Conservation (phyloP, 495 filamentous ascomycete genomes). For the Astrothelium subdiscretum region DNA sequence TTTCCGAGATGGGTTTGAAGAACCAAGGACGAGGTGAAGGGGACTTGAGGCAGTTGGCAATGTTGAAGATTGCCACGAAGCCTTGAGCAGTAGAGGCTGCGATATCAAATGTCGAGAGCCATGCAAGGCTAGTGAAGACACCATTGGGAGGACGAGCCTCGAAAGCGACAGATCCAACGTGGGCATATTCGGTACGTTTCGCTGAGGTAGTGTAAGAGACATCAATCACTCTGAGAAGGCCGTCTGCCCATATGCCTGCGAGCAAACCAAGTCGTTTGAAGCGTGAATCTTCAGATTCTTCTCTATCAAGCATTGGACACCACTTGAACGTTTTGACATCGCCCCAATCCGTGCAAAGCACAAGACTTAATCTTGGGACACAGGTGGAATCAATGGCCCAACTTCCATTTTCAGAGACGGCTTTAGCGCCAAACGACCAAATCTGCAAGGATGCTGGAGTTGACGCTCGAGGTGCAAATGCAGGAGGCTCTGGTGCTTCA, state of each 20-base stretch:
- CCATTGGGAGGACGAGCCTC: conserved; percentile 36
- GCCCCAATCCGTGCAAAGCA: conserved; percentile 55
- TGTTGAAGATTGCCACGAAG: conserved; percentile 46
- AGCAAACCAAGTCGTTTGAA: conserved; percentile 42
- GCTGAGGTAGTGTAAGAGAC: conserved; percentile 30
- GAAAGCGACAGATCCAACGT: conserved; percentile 42
- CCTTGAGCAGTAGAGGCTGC: conserved; percentile 55
- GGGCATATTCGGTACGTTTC: conserved; percentile 25
- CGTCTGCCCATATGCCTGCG: conserved; percentile 52
- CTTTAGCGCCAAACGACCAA: conserved; percentile 42
- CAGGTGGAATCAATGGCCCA: conserved; percentile 29
- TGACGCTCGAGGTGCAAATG: conserved; percentile 36
- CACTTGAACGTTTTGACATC: conserved; percentile 46
- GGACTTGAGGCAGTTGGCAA: conserved; percentile 16
- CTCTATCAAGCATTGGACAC: conserved; percentile 42
- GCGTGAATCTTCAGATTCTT: conserved; percentile 15
- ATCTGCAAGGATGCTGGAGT: conserved; percentile 45
- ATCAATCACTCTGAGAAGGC: conserved; percentile 47
- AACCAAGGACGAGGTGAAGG: conserved; percentile 37
- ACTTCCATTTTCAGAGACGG: conserved; percentile 11
- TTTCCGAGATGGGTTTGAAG: conserved; percentile 45
- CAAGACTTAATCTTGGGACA: conserved; percentile 34
- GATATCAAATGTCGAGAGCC: conserved; percentile 50
- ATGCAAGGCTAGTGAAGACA: conserved; percentile 48
- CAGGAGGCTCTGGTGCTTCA: conserved; percentile 27